phyloP scores from a whole-genome alignment of 2,329 filamentous ascomycete genomes.

The Esteya vermicola region DNA sequence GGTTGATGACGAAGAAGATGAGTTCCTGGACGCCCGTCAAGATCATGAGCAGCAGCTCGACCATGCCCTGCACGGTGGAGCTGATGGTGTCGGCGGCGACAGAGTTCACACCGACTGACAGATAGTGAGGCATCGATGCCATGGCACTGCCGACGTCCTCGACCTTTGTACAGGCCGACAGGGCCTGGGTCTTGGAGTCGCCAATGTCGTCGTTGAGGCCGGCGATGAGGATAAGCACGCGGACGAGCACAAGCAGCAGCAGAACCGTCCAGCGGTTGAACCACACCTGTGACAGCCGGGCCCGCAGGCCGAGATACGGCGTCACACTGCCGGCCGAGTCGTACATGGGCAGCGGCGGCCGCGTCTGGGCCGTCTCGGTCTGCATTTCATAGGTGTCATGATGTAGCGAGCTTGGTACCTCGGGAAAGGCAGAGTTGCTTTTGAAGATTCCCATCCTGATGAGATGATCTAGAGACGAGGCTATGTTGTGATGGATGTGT shows the following conservation, averaged over 20 bases:
- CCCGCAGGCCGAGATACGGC: slow-evolving; percentile 80
- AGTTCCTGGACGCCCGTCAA: slow-evolving; percentile 76
- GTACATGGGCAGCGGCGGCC: slow-evolving; percentile 16
- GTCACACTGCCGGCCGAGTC: slow-evolving; percentile 59
- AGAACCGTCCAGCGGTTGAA: slow-evolving; percentile 95
- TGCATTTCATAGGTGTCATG: slow-evolving; percentile 19
- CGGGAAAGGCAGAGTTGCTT: slow-evolving; percentile 14
- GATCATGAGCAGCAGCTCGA: slow-evolving; percentile 62
- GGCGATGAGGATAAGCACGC: slow-evolving; percentile 62
- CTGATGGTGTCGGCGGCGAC: slow-evolving; percentile 70
- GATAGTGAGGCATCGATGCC: slow-evolving; percentile 96
- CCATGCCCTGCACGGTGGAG: slow-evolving; percentile 64
- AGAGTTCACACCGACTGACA: slow-evolving; percentile 77
- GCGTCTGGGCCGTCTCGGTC: slow-evolving; percentile 21
- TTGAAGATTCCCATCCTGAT: slow-evolving; percentile 14
- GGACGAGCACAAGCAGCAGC: slow-evolving; percentile 68
- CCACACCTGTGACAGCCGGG: slow-evolving; percentile 90
- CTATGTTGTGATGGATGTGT: too few relatives aligned
- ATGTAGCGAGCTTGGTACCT: slow-evolving; percentile 17
- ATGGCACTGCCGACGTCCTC: slow-evolving; percentile 88
- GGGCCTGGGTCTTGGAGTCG: slow-evolving; percentile 65
- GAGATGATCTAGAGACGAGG: slow-evolving; percentile 3
- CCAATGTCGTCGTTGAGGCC: slow-evolving; percentile 60
- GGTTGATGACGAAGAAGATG: slow-evolving; percentile 82
- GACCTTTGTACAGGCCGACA: slow-evolving; percentile 80